Evolutionary conservation across 2,329 filamentous ascomycete genomes (phyloP), one percentile per base, ranked within the genome.

Genomic region (Paecilomyces niveus): DNA sequence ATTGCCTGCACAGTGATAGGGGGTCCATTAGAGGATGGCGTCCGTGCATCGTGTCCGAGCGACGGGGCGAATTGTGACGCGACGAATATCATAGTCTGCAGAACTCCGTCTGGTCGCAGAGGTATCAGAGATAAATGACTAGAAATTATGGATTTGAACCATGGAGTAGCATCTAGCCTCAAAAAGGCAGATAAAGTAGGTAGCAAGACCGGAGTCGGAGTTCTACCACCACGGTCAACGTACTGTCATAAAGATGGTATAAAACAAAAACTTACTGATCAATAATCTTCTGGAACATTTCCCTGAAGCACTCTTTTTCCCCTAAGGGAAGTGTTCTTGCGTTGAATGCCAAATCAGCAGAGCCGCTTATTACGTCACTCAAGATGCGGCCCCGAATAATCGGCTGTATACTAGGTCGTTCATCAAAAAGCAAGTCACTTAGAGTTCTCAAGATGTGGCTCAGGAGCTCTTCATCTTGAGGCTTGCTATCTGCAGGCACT

Each of bases 1-100:
- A 78, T 76, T 1, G 73, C 72, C 57, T 77, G 73, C 5, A 77
- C 70, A 2, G 76, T 78, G 18, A 78, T 71, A 55, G 70, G 70
- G 10, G 76, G 74, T 0, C 74, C 75, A 55, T 63, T 67, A 0
- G 70, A 69, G 13, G 63, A 58, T 45, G 68, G 62, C 4, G 56
- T 59, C 53, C 72, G 68, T 6, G 68, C 64, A 59, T 70, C 70
- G 11, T 72, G 64, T 3, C 74, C 75, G 9, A 77, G 64, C 1
- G 71, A 67, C 8, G 75, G 75, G 0, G 74, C 70, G 54, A 77
- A 72, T 60, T 77, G 75, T 13, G 74, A 75, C 4, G 73, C 72
- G 45, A 78, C 64, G 56, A 78, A 78, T 39, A 75, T 62, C 39
- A 78, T 72, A 1, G 70, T 76, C 58, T 78, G 74, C 22, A 76